Evolutionary conservation across 2,329 filamentous ascomycete genomes (phyloP).

Genomic region (Xylaria sp.): DNA sequence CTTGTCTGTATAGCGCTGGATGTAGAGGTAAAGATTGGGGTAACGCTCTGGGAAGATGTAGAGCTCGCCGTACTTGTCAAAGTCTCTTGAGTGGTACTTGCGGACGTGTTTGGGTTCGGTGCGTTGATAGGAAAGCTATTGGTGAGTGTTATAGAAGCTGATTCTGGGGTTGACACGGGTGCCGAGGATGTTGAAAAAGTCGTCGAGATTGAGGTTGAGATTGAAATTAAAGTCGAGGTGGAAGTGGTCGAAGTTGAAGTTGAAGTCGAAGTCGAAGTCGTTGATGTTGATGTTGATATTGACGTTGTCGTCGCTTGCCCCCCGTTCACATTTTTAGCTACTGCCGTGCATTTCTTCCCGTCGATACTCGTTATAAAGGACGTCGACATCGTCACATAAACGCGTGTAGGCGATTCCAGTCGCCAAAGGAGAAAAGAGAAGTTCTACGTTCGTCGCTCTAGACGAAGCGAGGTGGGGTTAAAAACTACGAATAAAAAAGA

Average conservation of each 20-base stretch:
- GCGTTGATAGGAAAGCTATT: not conserved
- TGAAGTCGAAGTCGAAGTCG: constrained; percentile 24
- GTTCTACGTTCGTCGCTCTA: constrained; percentile 38
- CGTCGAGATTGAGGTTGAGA: constrained; percentile 24
- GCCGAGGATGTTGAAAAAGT: constrained; percentile 34
- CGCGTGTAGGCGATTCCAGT: constrained; percentile 57
- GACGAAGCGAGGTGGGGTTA: constrained; percentile 42
- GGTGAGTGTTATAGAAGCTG: constrained; percentile 12
- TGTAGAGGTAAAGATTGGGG: constrained; percentile 37
- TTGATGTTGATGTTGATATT: constrained; percentile 24
- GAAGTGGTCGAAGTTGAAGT: constrained; percentile 24
- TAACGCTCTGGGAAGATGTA: constrained; percentile 44
- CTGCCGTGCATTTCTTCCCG: constrained; percentile 64
- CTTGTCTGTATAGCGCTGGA: constrained; percentile 34
- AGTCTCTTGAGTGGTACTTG: constrained; percentile 38
- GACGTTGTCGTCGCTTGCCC: constrained; percentile 34
- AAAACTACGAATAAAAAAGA: constrained; percentile 35
- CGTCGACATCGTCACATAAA: constrained; percentile 54
- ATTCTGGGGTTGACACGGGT: constrained; percentile 10
- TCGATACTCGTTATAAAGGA: constrained; percentile 61
- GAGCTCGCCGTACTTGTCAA: constrained; percentile 53
- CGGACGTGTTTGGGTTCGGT: constrained; percentile 2
- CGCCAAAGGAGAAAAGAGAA: constrained; percentile 46
- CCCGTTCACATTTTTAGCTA: constrained; percentile 50
- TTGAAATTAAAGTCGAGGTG: constrained; percentile 24